Evolutionary conservation across 768 basidiomycete species (phyloP), one percentile per base, ranked within the genome.

Genomic region (Lactifluus rugatus): DNA sequence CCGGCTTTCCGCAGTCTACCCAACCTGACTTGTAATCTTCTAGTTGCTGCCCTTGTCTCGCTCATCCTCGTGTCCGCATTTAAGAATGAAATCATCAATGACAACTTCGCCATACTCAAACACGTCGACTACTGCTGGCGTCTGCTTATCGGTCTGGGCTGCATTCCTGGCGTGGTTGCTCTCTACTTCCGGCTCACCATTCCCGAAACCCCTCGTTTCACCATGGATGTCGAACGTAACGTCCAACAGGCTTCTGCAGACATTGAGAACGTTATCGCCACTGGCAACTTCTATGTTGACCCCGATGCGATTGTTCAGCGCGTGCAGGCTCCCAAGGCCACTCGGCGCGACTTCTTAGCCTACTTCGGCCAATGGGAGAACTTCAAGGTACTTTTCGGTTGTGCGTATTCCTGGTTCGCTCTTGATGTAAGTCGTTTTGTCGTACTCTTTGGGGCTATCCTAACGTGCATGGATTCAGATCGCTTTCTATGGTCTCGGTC

Each of bases 181-280:
- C 81, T 93, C 51, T 93, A 92, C 76, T 93, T 89, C 85, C 89
- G 92, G 69, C 79, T 93, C 34, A 93, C 91, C 25, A 93, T 94
- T 66, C 89, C 92, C 3, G 91, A 93, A 70, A 93, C 91, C 0
- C 92, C 92, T 26, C 89, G 92, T 56, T 84, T 79, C 70, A 95
- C 92, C 58, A 93, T 93, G 87, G 92, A 94, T 75, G 81, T 94
- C 59, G 89, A 93, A 70, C 76, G 86, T 50, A 92, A 93, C 70
- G 74, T 94, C 45, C 74, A 79, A 41, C 87, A 86, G 67, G 92
- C 90, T 7, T 56, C 81, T 0, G 72, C 77, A 31, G 92, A 93
- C 65, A 87, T 92, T 62, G 78, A 85, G 57, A 76, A 78, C 47
- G 87, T 89, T 56, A 62, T 93, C 47, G 72, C 75, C 19, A 74